Percentiles rank a stretch among this genome's conserved stretches.
These are phyloP conservation scores for Ceratocystis cacaofunesta DNA, from an alignment of 2,329 filamentous ascomycete species.

Conservation along the genomic window DNA sequence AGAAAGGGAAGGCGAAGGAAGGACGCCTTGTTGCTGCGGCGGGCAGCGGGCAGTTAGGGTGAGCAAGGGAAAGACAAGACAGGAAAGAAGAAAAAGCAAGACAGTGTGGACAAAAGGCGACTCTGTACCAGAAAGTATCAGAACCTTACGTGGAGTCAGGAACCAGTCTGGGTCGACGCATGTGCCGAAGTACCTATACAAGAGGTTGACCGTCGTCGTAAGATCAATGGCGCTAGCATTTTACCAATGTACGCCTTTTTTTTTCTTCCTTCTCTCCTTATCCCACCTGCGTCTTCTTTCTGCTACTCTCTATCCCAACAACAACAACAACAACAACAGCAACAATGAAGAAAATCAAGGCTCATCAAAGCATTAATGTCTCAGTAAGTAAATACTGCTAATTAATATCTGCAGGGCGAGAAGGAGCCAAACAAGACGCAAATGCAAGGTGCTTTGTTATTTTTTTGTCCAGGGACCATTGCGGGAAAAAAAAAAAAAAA, in stretches of 20 bases:
- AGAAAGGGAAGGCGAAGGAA: neutral
- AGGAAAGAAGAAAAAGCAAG: neutral
- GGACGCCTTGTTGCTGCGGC: constrained; percentile 6
- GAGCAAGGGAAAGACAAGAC: neutral
- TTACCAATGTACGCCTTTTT: neutral
- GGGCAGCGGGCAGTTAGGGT: neutral
- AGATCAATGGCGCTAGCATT: neutral
- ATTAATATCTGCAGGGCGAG: neutral
- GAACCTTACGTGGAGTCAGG: neutral
- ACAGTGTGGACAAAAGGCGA: neutral
- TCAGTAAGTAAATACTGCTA: neutral
- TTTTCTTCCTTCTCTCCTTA: neutral
- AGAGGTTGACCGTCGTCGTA: neutral
- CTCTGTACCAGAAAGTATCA: neutral
- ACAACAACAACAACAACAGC: neutral
- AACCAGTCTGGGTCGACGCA: neutral
- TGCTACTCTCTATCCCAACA: neutral
- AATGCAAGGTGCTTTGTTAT: neutral
- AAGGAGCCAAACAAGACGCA: neutral
- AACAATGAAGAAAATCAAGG: neutral
- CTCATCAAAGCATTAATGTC: neutral
- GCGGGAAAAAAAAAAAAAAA: neutral
- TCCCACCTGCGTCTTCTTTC: neutral
- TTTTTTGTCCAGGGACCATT: neutral
- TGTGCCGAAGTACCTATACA: neutral